Base-by-base conservation (phyloP, 1,139 yeast species). In the Debaryomyces udenii region DNA sequence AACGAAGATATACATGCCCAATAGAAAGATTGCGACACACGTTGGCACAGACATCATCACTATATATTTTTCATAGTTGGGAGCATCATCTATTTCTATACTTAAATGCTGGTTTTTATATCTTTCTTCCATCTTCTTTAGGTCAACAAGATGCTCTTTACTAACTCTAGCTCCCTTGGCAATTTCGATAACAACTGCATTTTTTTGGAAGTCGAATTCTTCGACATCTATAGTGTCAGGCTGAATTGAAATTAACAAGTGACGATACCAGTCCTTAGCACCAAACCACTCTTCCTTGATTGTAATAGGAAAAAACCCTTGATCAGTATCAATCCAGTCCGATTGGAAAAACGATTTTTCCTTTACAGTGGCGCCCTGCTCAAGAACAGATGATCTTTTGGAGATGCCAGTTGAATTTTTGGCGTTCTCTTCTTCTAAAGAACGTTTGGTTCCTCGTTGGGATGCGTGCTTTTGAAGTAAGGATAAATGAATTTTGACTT, bases 1-100 rank as follows among this genome's bases (percentile, higher is more conserved):
- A 9, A 83, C 73, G 58, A 86, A 84, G 43, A 81, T 52, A 57
- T 83, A 85, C 85, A 85, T 81, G 32, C 73, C 68, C 33, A 82
- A 65, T 2, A 76, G 81, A 16, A 82, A 76, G 22, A 86, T 49
- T n/a, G 80, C 62, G 23, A 86, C 88, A 42, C 77, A 70, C 0
- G 87, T 76, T n/a, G 96, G 96, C 58, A 86, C 75, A 6, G 86
- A 70, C 66, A 80, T 65, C 53, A 86, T 69, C 35, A 81, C 77
- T 49, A 83, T 72, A 55, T 86, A 84, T 55, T 83, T 84, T 55
- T 83, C 86, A 46, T 80, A 80, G 48, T 81, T 82, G 43, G 76
- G 66, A 1, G 76, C 76, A 40, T 83, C 80, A 37, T 83, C 87
- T 13, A 71, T 58, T 41, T 78, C 81, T 49, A 76, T 78, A 47